These are phyloP conservation scores for Chaetomiaceae sp. DNA, from an alignment of 2,329 filamentous ascomycete genomes.

Conservation along the genomic window DNA sequence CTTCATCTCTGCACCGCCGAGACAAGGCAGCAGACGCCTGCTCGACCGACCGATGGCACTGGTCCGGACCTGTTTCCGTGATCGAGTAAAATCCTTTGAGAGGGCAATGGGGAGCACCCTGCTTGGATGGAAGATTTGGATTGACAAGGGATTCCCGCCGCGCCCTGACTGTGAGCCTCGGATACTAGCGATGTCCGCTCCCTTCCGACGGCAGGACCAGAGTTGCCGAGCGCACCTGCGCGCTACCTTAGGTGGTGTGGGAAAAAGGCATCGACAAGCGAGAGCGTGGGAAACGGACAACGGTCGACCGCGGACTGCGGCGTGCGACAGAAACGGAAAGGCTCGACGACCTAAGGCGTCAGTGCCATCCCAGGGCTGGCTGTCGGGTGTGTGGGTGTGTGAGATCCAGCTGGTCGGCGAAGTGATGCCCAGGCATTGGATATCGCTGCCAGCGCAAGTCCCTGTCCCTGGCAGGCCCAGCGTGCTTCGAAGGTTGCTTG, in stretches of 20 bases:
- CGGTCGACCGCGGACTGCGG: background rate
- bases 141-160: too few species aligned
- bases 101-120: background rate
- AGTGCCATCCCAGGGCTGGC: background rate
- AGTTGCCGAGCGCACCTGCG: too few species aligned
- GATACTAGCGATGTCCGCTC: too few species aligned
- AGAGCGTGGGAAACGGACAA: background rate
- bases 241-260: background rate
- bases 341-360: background rate
- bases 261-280: background rate
- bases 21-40: constrained; percentile 1
- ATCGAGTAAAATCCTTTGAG: background rate
- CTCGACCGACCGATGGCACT: background rate
- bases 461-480: too few species aligned
- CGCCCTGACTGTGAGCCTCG: too few species aligned
- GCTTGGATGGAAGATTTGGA: too few species aligned
- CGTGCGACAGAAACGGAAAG: background rate
- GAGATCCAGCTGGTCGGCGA: background rate
- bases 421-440: background rate
- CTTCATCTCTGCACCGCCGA: constrained; percentile 2
- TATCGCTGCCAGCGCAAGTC: background rate
- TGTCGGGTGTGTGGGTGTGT: too few species aligned
- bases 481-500: background rate
- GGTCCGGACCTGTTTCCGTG: background rate
- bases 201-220: too few species aligned